Evolutionary conservation across 116 monocot species (phyloP), one percentile per base, ranked within the genome.

Genomic region (Cymodocea nodosa): DNA sequence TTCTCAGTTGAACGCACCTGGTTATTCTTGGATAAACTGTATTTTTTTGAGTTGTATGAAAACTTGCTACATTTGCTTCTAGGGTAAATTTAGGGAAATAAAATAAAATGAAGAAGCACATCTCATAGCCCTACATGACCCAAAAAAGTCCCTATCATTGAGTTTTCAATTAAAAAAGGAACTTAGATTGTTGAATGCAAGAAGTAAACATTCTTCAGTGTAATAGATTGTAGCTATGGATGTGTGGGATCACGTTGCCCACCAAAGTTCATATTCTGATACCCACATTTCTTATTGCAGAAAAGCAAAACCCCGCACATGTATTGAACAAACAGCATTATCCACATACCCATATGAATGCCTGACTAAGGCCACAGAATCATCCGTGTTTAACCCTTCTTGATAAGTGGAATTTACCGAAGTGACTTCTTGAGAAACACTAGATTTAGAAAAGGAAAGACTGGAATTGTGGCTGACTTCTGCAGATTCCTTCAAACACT

Each of bases 11-110:
- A 59, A 20, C 44, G 16, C 35, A 63, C 40, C 9, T 20, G 19
- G 40, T 63, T 63, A 63, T 63, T 48, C 63, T 63, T 49, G 18
- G 63, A 63, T 17, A 40, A 35, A 18, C 16, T 44, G 37, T 40
- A 60, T 16, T 4, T 11, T 34, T 60, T 35, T 63, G 40, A 63
- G 37, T 37, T n/a, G 35, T 20, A 35, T 63, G 35, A 40, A 44
- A 44, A 18, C 63, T 35, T 2, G n/a, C 15, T 17, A 40, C 16
- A n/a, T 14, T 5, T 16, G 37, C 8, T 18, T 48, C 19, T 19
- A 7, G 0, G 63, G 11, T 48, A 6, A 37, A 37, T 4, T 37
- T 37, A 6, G 37, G 37, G 37, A 37, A 6, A 2, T 22, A 6
- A 44, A 63, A 63, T 63, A 44, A 44, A 9, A 15, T 6, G 15